Base-by-base conservation (phyloP, 2,329 filamentous ascomycete species). In the Rutstroemia sp. region DNA sequence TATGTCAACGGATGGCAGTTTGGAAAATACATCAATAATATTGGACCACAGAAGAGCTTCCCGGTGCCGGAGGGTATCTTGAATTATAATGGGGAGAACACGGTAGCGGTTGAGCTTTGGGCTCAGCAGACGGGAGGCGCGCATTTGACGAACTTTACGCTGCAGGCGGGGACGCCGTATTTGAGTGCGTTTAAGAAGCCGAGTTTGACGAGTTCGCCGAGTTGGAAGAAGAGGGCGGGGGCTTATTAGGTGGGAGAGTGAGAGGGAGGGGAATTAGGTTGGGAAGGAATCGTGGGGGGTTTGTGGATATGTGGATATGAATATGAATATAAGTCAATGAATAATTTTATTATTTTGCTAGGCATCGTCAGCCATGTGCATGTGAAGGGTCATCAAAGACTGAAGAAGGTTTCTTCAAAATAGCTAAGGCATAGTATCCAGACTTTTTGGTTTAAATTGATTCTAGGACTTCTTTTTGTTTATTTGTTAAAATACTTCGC, bases 1-100 rank as follows among this genome's bases (percentile, higher is more conserved):
- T 91, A 80, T 64, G 82, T 91, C 44, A 91, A 91, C 63, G 88
- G 88, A 1, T 91, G 84, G 70, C 87, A 91, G 68, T 90, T 84
- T 61, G 82, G 81, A 3, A 84, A 84, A 66, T 84, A 79, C 59
- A 60, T 81, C 19, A 84, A 82, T 65, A 86, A 90, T 60, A 76
- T 91, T 19, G 88, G 88, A 0, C 88, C 88, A 1, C 87, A 92
- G 72, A 82, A 78, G 0, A 75, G 70, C 1, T 92, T 84, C 67
- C 87, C 86, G 2, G 86, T 92, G 0, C 87, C 88, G 0, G 80
- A 89, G 71, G 87, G 87, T 21, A 76, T 92, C 19, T 72, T 89
- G 52, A 79, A 92, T 66, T 87, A 90, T 68, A 75, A 76, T 5
- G 87, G 87, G 0, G 78, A 75, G 37, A 92, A 92, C 63, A 87